Base-by-base conservation (phyloP, 495 filamentous ascomycete genomes). In the Xylaria telfairii region DNA sequence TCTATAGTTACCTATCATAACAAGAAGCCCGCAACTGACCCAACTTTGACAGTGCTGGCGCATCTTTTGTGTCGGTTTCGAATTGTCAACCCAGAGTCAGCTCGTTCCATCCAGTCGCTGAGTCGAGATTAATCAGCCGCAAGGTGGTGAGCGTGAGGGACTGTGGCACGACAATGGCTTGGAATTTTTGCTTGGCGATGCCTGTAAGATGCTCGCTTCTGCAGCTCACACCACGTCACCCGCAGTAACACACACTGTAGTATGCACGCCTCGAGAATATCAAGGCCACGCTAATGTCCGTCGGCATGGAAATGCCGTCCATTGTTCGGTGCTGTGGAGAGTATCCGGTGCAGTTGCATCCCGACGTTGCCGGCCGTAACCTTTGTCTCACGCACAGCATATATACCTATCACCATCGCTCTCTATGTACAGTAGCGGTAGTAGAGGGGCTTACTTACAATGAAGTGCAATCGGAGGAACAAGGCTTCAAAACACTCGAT, bases 251-350 rank as follows among this genome's bases (percentile, higher is more conserved):
- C 44, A n/a, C n/a, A n/a, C n/a, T n/a, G n/a, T n/a, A n/a, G n/a
- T n/a, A 65, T 49, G 5, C 24, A 51, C 7, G 12, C 51, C 51
- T 54, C 26, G 51, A 54, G 51, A 54, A 54, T 37, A 32, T 10
- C 34, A 10, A 64, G 39, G 60, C 4, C 61, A 46, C 24, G n/a
- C 47, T 9, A 12, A 32, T 47, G 42, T 17, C 32, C 4, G 21
- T 66, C 47, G 65, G 65, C 49, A 67, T 56, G 49, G 65, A 67
- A 67, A 67, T 67, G 49, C 65, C 65, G 49, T 39, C 26, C 10
- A 17, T 30, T 51, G 42, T 8, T 13, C 8, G 10, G 4, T 6
- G 42, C 37, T 7, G 28, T 15, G n/a, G n/a, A n/a, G n/a, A n/a
- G 42, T 53, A 26, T 53, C 30, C 12, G n/a, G 19, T 59, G 10